Conservation (phyloP, 805 yeast genomes). For the Spathaspora hagerdaliae region DNA sequence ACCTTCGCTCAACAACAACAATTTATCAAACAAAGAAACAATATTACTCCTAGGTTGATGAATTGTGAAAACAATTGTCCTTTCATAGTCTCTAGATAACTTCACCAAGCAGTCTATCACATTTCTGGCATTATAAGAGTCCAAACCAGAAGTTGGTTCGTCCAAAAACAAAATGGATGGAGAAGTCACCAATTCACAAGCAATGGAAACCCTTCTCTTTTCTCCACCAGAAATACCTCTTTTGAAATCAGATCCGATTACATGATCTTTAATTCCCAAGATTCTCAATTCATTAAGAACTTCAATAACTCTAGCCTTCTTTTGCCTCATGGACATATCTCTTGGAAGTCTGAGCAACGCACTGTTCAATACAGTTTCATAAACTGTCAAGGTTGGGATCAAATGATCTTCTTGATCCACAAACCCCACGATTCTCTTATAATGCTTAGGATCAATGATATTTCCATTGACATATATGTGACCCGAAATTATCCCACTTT, state of each 20-base stretch:
- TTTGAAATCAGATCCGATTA: conserved; percentile 84
- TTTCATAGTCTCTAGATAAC: conserved; percentile 71
- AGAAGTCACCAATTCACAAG: conserved; percentile 71
- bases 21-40: conserved; percentile 83
- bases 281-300: conserved; percentile 85
- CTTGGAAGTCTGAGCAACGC: conserved; percentile 86
- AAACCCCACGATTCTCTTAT: conserved; percentile 75
- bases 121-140: conserved; percentile 87
- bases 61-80: conserved; percentile 89
- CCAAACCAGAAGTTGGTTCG: conserved; percentile 94
- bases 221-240: conserved; percentile 76
- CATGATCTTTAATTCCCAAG: conserved; percentile 72
- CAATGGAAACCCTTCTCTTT: conserved; percentile 78
- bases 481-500: conserved; percentile 71
- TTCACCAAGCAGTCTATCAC: conserved; percentile 83
- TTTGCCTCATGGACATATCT: conserved; percentile 67
- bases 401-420: conserved; percentile 94
- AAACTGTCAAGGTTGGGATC: conserved; percentile 90
- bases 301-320: conserved; percentile 76
- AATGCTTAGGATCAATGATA: conserved; percentile 37
- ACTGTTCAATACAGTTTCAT: conserved; percentile 90
- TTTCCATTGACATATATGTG: conserved; percentile 73
- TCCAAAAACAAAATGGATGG: conserved; percentile 73
- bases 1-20: conserved; percentile 80
- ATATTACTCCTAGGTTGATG: conserved; percentile 97